A percentile compares a stretch with the other conserved stretches of the same genome.
These are phyloP conservation scores for Epichloe sylvatica DNA, from an alignment of 2,329 filamentous ascomycete species.

Conservation along the genomic window DNA sequence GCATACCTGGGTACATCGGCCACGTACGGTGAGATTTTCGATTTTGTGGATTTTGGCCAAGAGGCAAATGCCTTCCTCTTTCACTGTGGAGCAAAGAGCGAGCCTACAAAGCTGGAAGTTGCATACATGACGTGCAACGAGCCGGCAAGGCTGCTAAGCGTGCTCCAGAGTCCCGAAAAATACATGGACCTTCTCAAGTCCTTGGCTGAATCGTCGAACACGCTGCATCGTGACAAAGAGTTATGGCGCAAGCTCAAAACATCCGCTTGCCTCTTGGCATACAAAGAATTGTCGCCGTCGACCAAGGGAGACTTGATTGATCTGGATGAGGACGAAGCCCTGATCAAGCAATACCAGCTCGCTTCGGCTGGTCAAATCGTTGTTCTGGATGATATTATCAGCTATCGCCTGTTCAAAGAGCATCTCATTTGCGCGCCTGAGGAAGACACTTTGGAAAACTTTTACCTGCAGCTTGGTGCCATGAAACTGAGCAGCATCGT, in stretches of 20 bases:
- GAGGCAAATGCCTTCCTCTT: conserved; percentile 81
- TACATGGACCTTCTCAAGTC: conserved; percentile 74
- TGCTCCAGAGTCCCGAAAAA: conserved; percentile 68
- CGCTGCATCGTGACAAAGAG: conserved; percentile 63
- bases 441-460: conserved; percentile 71
- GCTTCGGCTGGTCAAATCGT: conserved; percentile 59
- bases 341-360: conserved; percentile 67
- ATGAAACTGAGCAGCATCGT: conserved; percentile 63
- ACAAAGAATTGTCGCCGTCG: conserved; percentile 49
- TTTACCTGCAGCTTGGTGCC: conserved; percentile 73
- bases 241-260: conserved; percentile 63
- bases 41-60: conserved; percentile 87
- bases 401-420: conserved; percentile 77
- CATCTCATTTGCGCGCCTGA: conserved; percentile 76
- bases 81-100: conserved; percentile 77
- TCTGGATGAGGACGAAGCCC: conserved; percentile 46
- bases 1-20: conserved; percentile 65
- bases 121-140: conserved; percentile 72
- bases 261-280: conserved; percentile 69
- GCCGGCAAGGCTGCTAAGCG: conserved; percentile 66
- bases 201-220: conserved; percentile 57
- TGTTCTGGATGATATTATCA: conserved; percentile 76
- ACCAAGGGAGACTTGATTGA: conserved; percentile 34
- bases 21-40: conserved; percentile 78
- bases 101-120: conserved; percentile 78